Conservation (phyloP, 257 asterid genomes). For the Datura wrightii region DNA sequence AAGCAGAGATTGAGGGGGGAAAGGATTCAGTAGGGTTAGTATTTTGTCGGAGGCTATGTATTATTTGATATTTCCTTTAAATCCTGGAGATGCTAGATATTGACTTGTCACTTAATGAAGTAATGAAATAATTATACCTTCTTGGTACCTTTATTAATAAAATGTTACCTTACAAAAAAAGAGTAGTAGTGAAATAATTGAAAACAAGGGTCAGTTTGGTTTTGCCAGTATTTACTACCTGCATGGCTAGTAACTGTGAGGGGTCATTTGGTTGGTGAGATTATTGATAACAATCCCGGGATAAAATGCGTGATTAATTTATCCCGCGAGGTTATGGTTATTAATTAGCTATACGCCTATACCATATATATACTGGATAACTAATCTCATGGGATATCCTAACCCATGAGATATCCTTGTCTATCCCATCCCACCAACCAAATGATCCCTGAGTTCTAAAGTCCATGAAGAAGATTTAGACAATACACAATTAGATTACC, state of each 20-base stretch:
- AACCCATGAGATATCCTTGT: too few species aligned
- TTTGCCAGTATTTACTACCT: neutral
- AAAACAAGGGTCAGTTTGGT: neutral
- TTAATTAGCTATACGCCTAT: too few species aligned
- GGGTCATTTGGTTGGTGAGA: too few species aligned
- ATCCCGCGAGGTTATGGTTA: too few species aligned
- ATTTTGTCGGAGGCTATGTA: neutral
- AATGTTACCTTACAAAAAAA: neutral
- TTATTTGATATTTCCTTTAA: neutral
- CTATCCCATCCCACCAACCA: too few species aligned
- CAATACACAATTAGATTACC: conserved; percentile 1
- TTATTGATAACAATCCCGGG: too few species aligned
- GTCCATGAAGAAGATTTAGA: neutral
- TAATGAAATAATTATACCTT: neutral
- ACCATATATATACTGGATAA: too few species aligned
- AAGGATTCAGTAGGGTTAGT: neutral
- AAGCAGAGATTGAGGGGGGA: neutral
- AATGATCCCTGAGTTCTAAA: neutral
- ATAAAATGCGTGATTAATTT: too few species aligned
- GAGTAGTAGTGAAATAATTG: neutral
- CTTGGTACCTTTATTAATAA: neutral
- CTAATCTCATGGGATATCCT: too few species aligned
- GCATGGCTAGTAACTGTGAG: neutral
- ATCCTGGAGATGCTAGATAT: neutral
- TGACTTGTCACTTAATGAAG: neutral